Base-by-base conservation (phyloP, 169 alveolate genomes). In the Plasmodium gallinaceum region DNA sequence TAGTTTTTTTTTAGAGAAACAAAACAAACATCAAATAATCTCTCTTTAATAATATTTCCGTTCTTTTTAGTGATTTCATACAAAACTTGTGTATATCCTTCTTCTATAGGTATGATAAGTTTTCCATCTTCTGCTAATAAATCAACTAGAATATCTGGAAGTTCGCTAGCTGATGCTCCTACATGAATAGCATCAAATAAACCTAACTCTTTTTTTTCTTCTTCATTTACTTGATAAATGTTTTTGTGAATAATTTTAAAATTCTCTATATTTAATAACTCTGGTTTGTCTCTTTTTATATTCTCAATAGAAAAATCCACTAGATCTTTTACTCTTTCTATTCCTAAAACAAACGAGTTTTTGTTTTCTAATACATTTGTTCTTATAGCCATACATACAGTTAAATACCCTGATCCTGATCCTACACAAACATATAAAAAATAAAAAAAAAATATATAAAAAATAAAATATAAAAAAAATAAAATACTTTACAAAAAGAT, bases 91-190 rank as follows among this genome's bases (percentile, higher is more conserved):
- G 92, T 70, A n/a, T 37, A 60, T 26, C 86, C 87, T 39, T 85
- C 92, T 57, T 85, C 87, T 18, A 85, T 26, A 0, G 92, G 92
- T 58, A 85, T 85, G 26, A 85, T 85, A 6, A 85, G 14, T 62
- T 70, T 85, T 6, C 92, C 92, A 58, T 61, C 46, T 62, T 85
- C 92, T 42, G 92, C 92, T 32, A 85, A 12, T 18, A 85, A 46
- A 9, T 85, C 86, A n/a, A 85, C 39, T 85, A 85, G 60, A 43
- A 85, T 57, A 4, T 85, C 69, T 5, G 92, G 92, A n/a, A 85
- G 85, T 62, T 85, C 92, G 57, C 92, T 85, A n/a, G 92, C 92
- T n/a, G 92, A 85, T 60, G 92, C 92, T 14, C 92, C 92, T 0
- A 85, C 92, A 71, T 85, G 92, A 69, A 85, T 85, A 14, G 92